These are phyloP conservation scores for Rhododendron griersonianum DNA, from an alignment of 148 eudicot species.

Conservation along the genomic window DNA sequence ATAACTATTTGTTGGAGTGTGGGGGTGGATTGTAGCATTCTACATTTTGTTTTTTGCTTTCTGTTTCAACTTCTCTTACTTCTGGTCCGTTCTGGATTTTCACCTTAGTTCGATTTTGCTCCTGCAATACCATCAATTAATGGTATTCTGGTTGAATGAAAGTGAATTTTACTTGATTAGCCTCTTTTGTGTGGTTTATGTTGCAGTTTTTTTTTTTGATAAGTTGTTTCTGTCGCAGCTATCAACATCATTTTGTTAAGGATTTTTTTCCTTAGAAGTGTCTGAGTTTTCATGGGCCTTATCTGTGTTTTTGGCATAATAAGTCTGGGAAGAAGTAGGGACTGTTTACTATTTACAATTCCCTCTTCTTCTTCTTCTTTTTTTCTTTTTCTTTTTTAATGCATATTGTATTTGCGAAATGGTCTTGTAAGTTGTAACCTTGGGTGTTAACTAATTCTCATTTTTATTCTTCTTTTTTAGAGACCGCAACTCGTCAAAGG, in stretches of 20 bases:
- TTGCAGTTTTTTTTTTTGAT: neutral
- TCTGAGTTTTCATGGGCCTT: neutral
- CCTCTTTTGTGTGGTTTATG: neutral
- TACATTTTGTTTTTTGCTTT: neutral
- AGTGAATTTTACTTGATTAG: neutral
- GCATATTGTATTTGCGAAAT: neutral
- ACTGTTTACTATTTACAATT: neutral
- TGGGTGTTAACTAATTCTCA: neutral
- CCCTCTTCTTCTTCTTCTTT: neutral
- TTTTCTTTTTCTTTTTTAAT: neutral
- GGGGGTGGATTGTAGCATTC: neutral
- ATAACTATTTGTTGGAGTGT: neutral
- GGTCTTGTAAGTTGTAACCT: neutral
- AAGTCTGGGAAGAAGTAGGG: neutral
- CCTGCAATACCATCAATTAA: neutral
- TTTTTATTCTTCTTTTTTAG: conserved; percentile 23
- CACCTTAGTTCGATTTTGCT: neutral
- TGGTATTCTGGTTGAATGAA: neutral
- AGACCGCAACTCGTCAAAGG: conserved; percentile 97
- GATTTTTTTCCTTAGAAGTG: neutral
- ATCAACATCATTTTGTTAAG: neutral
- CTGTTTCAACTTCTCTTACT: neutral
- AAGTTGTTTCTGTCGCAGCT: neutral
- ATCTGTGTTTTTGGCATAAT: neutral
- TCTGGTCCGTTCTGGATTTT: neutral